phyloP scores from a whole-genome alignment of 257 asterid species.

The Gentiana dahurica region DNA sequence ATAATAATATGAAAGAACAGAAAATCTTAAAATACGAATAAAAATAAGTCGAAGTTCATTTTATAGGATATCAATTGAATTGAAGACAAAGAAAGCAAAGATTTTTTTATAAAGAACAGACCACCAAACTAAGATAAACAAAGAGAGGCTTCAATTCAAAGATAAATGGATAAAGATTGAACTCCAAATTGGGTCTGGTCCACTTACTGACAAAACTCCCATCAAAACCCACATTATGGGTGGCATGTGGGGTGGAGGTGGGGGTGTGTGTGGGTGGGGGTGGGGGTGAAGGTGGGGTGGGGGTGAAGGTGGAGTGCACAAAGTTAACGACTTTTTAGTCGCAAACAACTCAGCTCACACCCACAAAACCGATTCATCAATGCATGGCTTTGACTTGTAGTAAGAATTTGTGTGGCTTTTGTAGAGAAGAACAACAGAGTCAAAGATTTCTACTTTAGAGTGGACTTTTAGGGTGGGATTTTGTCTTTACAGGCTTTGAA shows the following conservation, averaged over 20 bases:
- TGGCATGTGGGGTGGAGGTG: too few species aligned
- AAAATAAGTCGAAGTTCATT: not conserved
- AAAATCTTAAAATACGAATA: conserved; percentile 1
- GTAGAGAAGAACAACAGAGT: not conserved
- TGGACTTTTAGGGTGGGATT: not conserved
- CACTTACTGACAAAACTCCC: conserved; percentile 17
- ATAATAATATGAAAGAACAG: not conserved
- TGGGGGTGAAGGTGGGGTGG: too few species aligned
- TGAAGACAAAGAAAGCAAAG: conserved; percentile 11
- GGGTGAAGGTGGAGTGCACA: conserved; percentile 5
- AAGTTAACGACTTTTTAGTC: conserved; percentile 2
- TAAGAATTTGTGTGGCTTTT: too few species aligned
- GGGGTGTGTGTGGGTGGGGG: too few species aligned
- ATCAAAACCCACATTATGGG: conserved; percentile 18
- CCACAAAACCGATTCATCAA: conserved; percentile 4
- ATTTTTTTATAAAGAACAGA: conserved; percentile 11
- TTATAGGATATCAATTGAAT: not conserved
- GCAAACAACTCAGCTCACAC: conserved; percentile 1
- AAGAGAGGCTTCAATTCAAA: conserved; percentile 26
- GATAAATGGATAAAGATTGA: conserved; percentile 17
- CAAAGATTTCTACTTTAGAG: conserved; percentile 13
- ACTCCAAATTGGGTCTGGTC: conserved; percentile 18
- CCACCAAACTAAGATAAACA: conserved; percentile 17
- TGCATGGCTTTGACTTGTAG: conserved; percentile 6
- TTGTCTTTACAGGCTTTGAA: not conserved